Evolutionary conservation across 208 protist genomes (phyloP), one percentile per base, ranked within the genome.

Genomic region (Acanthamoeba culbertsoni): DNA sequence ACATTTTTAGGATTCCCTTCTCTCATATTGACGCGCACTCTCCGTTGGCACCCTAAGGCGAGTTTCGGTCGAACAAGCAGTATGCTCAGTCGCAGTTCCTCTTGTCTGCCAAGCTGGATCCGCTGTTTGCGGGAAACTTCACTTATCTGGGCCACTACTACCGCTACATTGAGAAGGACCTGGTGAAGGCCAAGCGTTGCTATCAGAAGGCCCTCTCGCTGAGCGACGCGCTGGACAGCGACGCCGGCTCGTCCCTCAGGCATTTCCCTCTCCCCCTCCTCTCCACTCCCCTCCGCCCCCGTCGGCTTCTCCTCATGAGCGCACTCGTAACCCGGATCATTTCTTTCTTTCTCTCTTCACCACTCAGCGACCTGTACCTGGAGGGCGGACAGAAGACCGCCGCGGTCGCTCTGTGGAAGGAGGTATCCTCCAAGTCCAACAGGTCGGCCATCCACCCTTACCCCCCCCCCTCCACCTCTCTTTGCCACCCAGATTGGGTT

Each of bases 101-200:
- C 40, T 59, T 57, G 26, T 51, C 43, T 6, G 86, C 86, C 33
- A 92, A 92, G 59, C 43, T 92, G 23, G 62, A 68, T 5, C 86
- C 86, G 4, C n/a, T 42, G 43, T 92, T 92, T 35, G 28, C 86
- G 14, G 59, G 59, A 33, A 92, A 92, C 86, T 92, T 92, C 46
- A 75, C 62, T 28, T 75, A 92, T 16, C 86, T 92, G 4, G 86
- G 86, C n/a, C 53, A 92, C 42, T 68, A 77, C 59, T 92, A 92
- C 59, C 59, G 43, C n/a, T n/a, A 35, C 3, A 40, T 92, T 7
- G 59, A 92, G 42, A 18, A 20, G 26, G 86, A 92, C 45, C 31
- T 40, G 40, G 33, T 55, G 7, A 92, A 75, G 42, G 86, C 86
- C 59, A 68, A 77, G 45, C 86, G 86, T 16, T 92, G 86, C 86